Evolutionary conservation across 495 filamentous ascomycete species (phyloP).

Genomic region (Hapsidospora chrysogenum): DNA sequence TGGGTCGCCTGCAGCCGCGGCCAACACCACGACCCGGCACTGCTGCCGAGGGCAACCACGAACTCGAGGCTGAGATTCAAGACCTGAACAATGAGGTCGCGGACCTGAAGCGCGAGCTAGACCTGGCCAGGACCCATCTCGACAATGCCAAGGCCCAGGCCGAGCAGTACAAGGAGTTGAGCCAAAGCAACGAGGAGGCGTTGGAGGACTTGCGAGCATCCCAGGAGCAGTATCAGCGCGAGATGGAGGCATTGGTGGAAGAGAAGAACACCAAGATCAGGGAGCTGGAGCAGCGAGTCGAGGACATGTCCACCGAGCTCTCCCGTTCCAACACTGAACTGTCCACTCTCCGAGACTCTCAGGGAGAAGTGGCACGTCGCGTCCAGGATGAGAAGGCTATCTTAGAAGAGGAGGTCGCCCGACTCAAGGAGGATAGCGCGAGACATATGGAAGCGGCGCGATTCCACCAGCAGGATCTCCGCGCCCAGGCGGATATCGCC

Average conservation of each 20-base stretch:
- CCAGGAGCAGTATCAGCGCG: constrained; percentile 70
- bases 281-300: constrained; percentile 63
- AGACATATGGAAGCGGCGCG: constrained; percentile 57
- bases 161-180: constrained; percentile 81
- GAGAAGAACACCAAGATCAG: constrained; percentile 61
- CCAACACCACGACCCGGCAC: constrained; percentile 39
- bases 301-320: constrained; percentile 70
- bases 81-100: constrained; percentile 67
- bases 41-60: constrained; percentile 20
- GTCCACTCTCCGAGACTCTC: constrained; percentile 55
- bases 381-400: constrained; percentile 64
- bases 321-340: constrained; percentile 64
- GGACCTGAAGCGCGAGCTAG: constrained; percentile 68
- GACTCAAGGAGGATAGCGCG: constrained; percentile 74
- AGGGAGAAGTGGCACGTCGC: constrained; percentile 53
- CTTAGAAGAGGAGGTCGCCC: constrained; percentile 57
- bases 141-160: constrained; percentile 61
- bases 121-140: constrained; percentile 57
- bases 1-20: constrained; percentile 58
- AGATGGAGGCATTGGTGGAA: constrained; percentile 55
- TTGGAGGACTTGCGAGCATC: constrained; percentile 61
- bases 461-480: constrained; percentile 77
- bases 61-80: constrained; percentile 55
- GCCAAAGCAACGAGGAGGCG: constrained; percentile 76
- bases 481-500: constrained; percentile 84